Evolutionary conservation across 805 yeast genomes (phyloP), one percentile per base, ranked within the genome.

Genomic region (Torulaspora indica): DNA sequence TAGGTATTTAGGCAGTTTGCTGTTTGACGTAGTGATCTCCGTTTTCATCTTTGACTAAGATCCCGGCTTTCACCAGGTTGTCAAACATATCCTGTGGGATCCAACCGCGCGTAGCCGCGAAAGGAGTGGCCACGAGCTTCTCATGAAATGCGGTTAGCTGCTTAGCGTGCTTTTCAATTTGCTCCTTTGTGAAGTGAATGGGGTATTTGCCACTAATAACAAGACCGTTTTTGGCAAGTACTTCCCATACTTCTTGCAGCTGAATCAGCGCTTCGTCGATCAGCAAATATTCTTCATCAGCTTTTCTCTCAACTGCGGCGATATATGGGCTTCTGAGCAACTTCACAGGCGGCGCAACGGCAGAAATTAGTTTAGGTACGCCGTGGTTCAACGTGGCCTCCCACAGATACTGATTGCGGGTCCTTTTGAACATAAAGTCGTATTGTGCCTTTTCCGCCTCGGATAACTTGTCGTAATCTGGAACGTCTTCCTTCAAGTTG

Each of bases 21-120:
- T 42, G 44, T 33, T 54, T 47, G 39, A 60, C 43, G 5, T 51
- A 29, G 60, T 77, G 81, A 53, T 79, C 74, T 25, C 83, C 85
- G 24, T 78, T 77, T 15, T 75, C 78, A 14, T 74, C 74, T 49
- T 79, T 75, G 42, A 77, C 79, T 45, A 91, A 71, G 45, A 82
- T 72, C 0, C 91, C 93, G 48, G 81, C 81, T 15, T 79, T 77
- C 32, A 79, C 65, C 56, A 87, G 72, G 38, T 77, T 76, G 27
- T 79, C 82, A 59, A 91, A 90, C 84, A 88, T 79, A 60, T 88
- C 95, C 61, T 88, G 96, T 13, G 98, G 96, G 45, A 93, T 77
- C 96, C 97, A 91, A 4, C 96, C 96, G 43, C 85, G 84, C 18
- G 96, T 85, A 37, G 91, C 91, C 24, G 86, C 82, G 66, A 88